A percentile compares a stretch with the other conserved stretches of the same genome.
These are phyloP conservation scores for Myxozyma udenii DNA, from an alignment of 805 yeast genomes.

Conservation along the genomic window DNA sequence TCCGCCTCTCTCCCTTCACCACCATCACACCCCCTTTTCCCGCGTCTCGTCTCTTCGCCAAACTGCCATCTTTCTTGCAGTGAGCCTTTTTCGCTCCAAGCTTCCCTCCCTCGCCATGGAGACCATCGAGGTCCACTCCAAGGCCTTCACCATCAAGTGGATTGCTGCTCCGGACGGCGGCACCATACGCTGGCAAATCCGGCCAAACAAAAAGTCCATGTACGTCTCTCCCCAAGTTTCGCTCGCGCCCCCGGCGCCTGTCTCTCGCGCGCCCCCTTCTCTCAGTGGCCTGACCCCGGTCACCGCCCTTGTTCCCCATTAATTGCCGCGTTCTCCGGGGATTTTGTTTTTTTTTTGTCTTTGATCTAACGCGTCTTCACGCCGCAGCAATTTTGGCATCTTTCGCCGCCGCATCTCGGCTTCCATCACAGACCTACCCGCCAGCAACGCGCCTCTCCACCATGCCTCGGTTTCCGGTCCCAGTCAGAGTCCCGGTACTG, in stretches of 20 bases:
- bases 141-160: constrained; percentile 90
- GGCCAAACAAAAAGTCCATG: constrained; percentile 69
- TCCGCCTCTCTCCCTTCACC: background rate
- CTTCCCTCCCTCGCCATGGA: constrained; percentile 52
- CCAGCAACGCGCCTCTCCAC: background rate
- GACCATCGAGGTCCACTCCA: constrained; percentile 83
- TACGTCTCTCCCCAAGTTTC: constrained; percentile 9
- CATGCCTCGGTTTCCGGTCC: too few relatives aligned
- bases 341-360: background rate
- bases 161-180: constrained; percentile 68
- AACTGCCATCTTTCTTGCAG: background rate
- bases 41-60: background rate
- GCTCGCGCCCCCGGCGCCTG: background rate
- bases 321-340: too few relatives aligned
- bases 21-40: background rate
- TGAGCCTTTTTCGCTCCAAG: background rate
- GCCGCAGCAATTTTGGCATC: constrained; percentile 26
- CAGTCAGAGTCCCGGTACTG: too few relatives aligned
- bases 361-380: background rate
- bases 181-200: constrained; percentile 71
- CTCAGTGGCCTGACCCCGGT: background rate
- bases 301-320: too few relatives aligned
- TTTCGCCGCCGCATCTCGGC: constrained; percentile 16
- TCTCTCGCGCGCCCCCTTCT: background rate
- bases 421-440: background rate